Conservation (phyloP, 2,329 filamentous ascomycete species). For the Beauveria bassiana region DNA sequence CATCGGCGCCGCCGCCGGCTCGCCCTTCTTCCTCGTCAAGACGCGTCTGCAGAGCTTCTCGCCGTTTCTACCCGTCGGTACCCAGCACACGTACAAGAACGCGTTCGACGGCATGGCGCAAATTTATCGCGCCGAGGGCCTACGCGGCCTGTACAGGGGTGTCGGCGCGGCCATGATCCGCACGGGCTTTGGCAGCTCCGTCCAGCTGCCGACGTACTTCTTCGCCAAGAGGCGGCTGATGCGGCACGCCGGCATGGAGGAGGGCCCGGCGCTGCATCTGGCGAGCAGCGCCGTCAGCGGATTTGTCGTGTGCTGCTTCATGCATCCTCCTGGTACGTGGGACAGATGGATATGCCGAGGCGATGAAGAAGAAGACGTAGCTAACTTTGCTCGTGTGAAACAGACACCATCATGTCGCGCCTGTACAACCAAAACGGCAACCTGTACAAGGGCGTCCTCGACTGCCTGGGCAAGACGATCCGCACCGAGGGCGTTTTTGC, state of each 20-base stretch:
- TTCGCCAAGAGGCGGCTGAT: slow-evolving; percentile 85
- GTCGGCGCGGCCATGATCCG: slow-evolving; percentile 91
- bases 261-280: slow-evolving; percentile 82
- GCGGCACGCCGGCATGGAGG: slow-evolving; percentile 78
- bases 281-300: slow-evolving; percentile 83
- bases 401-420: slow-evolving; percentile 93
- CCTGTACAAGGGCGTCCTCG: slow-evolving; percentile 87
- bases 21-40: slow-evolving; percentile 96
- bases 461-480: slow-evolving; percentile 86
- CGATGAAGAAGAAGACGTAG: background rate
- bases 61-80: slow-evolving; percentile 86
- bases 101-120: slow-evolving; percentile 73
- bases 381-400: slow-evolving; percentile 7
- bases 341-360: too few species aligned
- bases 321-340: slow-evolving; percentile 81
- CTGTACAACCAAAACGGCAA: slow-evolving; percentile 99
- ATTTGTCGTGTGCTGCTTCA: slow-evolving; percentile 93
- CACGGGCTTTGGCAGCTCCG: slow-evolving; percentile 90
- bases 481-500: slow-evolving; percentile 85
- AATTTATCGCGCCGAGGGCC: slow-evolving; percentile 71
- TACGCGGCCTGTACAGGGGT: slow-evolving; percentile 78
- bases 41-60: slow-evolving; percentile 92
- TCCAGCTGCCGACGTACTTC: slow-evolving; percentile 96
- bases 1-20: slow-evolving; percentile 84
- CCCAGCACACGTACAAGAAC: slow-evolving; percentile 89